Evolutionary conservation across 176 grass and related monocot species (phyloP), one percentile per base, ranked within the genome.

Genomic region (Alopecurus myosuroides): DNA sequence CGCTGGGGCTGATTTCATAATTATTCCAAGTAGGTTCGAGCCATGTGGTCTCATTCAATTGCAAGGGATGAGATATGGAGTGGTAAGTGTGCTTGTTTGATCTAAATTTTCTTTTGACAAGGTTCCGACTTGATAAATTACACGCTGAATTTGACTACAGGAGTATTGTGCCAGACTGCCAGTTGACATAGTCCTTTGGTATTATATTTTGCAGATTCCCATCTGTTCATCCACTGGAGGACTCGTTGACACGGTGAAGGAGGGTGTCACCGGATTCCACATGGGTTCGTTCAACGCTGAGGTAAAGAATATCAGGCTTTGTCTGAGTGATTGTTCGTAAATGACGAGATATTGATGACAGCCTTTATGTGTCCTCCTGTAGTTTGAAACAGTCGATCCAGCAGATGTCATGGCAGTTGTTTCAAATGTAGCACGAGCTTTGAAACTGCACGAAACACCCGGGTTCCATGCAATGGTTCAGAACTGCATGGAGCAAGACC

Each of bases 11-110:
- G 89, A 94, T 87, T 82, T 83, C 34, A 87, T 94, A 53, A 81
- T 87, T 56, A 57, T 94, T 63, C 84, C 89, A 9, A 94, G 92
- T 85, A 94, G 92, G 72, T 92, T 94, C 31, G 92, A 94, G 64
- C 92, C 92, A 9, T 94, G 92, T 76, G 92, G 92, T 34, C 85
- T 94, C 18, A 89, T 94, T 71, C 92, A 94, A 57, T 61, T 94
- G 51, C 92, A 94, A 69, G 89, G 89, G 73, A 94, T 94, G 92
- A 79, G 85, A 87, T 89, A 94, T 33, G 92, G 92, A 85, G 83
- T 80, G 20, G 92, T 94, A 88, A 82, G 64, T 1, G 30, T 55
- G 75, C 15, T 36, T 13, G 35, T 14, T 86, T 25, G 18, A 35
- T 45, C 15, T 68, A 11, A 52, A 52, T 7, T 20, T 3, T 4